These are phyloP conservation scores for Annulohypoxylon nitens DNA, from an alignment of 495 filamentous ascomycete genomes.

Conservation along the genomic window DNA sequence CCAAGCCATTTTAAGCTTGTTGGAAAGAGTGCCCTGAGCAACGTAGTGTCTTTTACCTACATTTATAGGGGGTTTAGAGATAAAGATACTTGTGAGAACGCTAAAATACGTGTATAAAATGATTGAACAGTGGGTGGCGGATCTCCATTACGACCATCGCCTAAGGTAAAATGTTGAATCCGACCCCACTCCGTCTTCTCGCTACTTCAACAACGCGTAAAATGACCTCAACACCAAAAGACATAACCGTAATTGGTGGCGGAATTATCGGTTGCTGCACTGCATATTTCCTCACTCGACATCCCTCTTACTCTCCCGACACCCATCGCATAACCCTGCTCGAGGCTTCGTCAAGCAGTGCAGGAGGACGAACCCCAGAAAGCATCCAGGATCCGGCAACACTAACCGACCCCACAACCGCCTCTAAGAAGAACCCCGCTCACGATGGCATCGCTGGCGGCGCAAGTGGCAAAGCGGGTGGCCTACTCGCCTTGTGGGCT, in stretches of 20 bases:
- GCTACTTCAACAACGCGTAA: conserved; percentile 28
- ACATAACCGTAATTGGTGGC: conserved; percentile 69
- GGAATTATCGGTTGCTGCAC: conserved; percentile 90
- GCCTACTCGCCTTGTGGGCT: conserved; percentile 85
- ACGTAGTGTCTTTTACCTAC: no score
- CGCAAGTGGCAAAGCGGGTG: conserved; percentile 91
- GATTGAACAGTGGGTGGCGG: neutral
- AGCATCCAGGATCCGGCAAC: conserved; percentile 50
- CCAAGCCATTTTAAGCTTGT: no score
- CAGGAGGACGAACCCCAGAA: conserved; percentile 52
- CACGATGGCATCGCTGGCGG: conserved; percentile 77
- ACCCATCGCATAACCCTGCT: conserved; percentile 81
- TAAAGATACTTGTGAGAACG: no score
- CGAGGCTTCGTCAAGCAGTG: conserved; percentile 73
- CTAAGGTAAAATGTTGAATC: conserved; percentile 25
- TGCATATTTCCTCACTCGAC: conserved; percentile 86
- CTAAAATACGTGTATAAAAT: neutral
- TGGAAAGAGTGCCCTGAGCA: no score
- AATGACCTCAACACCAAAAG: conserved; percentile 46
- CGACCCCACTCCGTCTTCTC: conserved; percentile 27
- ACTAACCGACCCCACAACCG: conserved; percentile 47
- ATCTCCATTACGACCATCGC: neutral
- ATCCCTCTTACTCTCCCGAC: conserved; percentile 77
- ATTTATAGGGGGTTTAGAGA: no score
- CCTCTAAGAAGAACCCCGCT: conserved; percentile 52